Evolutionary conservation across 768 basidiomycete genomes (phyloP), one percentile per base, ranked within the genome.

Genomic region (Gymnopilus junonius): DNA sequence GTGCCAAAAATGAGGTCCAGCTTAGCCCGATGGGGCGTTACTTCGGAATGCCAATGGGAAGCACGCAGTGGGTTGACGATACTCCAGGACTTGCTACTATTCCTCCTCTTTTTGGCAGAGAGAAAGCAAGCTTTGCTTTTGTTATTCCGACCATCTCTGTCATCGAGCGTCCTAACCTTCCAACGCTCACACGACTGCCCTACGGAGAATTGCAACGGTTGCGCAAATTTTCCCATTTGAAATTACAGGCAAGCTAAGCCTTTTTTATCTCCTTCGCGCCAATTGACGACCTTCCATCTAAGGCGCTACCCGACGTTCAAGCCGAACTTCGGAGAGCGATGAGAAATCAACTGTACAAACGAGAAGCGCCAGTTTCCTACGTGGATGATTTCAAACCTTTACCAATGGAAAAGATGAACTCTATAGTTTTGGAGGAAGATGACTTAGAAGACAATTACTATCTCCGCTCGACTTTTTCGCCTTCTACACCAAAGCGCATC

Each of bases 31-130:
- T 76, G 15, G 73, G 67, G 12, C 73, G 69, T 35, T 67, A 70
- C 55, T 81, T 80, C 65, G 74, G 75, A 20, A 65, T 81, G 48
- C 77, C 79, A 31, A 69, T 80, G 43, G 75, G 76, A 46, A 63
- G 67, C 31, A 70, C 70, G 14, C 58, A 62, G 31, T 76, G 76
- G 77, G 71, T 74, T 17, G 66, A 73, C 11, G 53, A 62, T 14
- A 62, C 68, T 29, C 50, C 65, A n/a, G 72, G 76, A 17, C 65
- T 77, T 29, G 69, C 66, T 42, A 76, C 74, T 3, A 67, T 61
- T 7, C 79, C 76, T 25, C 66, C 67, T 4, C 46, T 59, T 15
- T 51, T 79, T 69, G 78, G 70, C 20, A 55, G 39, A 37, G 21
- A 55, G 39, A 23, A 65, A 8, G 64, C 70, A 32, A 72, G 72